Percentiles rank a stretch among this genome's conserved stretches.
phyloP scores from a whole-genome alignment of 2,329 filamentous ascomycete genomes.

The Exophiala oligosperma region DNA sequence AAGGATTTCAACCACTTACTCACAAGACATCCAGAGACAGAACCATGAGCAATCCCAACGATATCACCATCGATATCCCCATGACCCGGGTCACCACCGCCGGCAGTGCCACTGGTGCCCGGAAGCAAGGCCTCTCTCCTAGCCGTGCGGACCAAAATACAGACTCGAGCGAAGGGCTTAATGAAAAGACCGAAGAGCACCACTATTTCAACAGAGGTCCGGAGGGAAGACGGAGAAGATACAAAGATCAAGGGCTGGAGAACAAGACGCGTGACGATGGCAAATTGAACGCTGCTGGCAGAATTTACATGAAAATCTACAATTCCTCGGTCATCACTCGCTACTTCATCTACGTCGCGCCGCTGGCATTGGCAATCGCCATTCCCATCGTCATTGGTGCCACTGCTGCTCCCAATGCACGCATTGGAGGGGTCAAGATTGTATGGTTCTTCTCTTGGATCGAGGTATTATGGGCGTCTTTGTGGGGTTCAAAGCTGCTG shows the following conservation, averaged over 20 bases:
- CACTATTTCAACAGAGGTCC: slow-evolving; percentile 22
- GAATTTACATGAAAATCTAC: slow-evolving; percentile 60
- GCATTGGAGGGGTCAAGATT: slow-evolving; percentile 57
- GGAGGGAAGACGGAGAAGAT: slow-evolving; percentile 36
- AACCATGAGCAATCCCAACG: slow-evolving; percentile 50
- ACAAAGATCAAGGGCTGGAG: slow-evolving; percentile 35
- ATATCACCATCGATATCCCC: slow-evolving; percentile 63
- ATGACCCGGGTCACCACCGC: slow-evolving; percentile 56
- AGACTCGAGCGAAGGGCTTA: slow-evolving; percentile 30
- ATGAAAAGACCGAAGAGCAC: slow-evolving; percentile 22
- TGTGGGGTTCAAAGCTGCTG: slow-evolving; percentile 63
- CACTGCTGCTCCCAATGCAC: slow-evolving; percentile 47
- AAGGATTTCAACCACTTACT: slow-evolving; percentile 46
- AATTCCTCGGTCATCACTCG: slow-evolving; percentile 64
- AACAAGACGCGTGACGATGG: slow-evolving; percentile 50
- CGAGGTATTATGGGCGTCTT: slow-evolving; percentile 63
- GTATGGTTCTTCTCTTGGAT: slow-evolving; percentile 66
- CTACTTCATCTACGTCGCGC: slow-evolving; percentile 63
- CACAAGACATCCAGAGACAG: slow-evolving; percentile 36
- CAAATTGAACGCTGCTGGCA: slow-evolving; percentile 59
- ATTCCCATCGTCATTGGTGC: slow-evolving; percentile 65
- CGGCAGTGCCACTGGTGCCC: slow-evolving; percentile 44
- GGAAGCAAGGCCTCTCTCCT: slow-evolving; percentile 39
- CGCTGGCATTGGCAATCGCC: slow-evolving; percentile 58
- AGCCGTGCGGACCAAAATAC: slow-evolving; percentile 33